These are phyloP conservation scores for Pichia thaimueangensis DNA, from an alignment of 805 yeast genomes.

Conservation along the genomic window DNA sequence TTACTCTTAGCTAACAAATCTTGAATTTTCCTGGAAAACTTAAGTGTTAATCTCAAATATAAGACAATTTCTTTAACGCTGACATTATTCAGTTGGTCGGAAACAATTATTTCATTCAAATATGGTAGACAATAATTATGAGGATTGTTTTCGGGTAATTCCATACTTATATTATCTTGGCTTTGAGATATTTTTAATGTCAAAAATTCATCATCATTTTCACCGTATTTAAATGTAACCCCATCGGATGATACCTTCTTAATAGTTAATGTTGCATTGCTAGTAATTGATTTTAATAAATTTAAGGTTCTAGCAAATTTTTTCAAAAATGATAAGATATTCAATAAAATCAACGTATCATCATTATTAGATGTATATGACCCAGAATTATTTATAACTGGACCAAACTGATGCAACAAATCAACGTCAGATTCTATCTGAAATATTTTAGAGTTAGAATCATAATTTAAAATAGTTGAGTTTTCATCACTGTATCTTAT, in stretches of 20 bases:
- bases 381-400: neutral
- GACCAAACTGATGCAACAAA: conserved; percentile 18
- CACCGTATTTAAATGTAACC: conserved; percentile 30
- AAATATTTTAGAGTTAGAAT: conserved; percentile 24
- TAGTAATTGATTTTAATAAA: conserved; percentile 25
- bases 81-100: conserved; percentile 7
- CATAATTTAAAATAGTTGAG: conserved; percentile 20
- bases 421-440: conserved; percentile 25
- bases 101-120: conserved; percentile 20
- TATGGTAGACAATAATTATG: conserved; percentile 19
- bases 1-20: conserved; percentile 13
- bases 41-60: conserved; percentile 27
- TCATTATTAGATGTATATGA: neutral
- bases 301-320: conserved; percentile 26
- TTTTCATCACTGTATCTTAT: conserved; percentile 24
- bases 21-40: conserved; percentile 21
- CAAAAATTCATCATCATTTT: conserved; percentile 20
- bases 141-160: conserved; percentile 27
- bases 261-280: conserved; percentile 24
- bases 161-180: conserved; percentile 20
- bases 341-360: conserved; percentile 15
- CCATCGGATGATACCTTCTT: conserved; percentile 24
- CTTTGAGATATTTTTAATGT: conserved; percentile 20
- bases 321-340: conserved; percentile 22
- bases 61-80: conserved; percentile 24